Base-by-base conservation (phyloP, 305 asterid genomes). In the Fraxinus angustifolia region DNA sequence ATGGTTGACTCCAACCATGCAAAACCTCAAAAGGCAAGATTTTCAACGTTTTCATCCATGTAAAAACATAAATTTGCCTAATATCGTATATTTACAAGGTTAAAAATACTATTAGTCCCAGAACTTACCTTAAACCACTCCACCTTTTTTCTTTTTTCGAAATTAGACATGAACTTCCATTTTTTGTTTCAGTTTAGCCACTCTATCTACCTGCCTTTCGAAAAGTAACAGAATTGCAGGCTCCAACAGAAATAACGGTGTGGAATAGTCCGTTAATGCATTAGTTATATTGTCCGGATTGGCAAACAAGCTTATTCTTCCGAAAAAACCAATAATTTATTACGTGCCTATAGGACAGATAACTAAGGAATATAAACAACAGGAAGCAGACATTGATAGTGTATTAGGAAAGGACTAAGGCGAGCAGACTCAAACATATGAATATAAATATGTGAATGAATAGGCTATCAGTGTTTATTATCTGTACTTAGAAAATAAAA, bases 71-170 rank as follows among this genome's bases (percentile, higher is more conserved):
- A 19, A 19, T 60, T 60, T 60, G 31, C 70, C 31, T 6, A 60
- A 6, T 21, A 60, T 17, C 30, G n/a, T 11, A 65, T 11, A 11
- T 65, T 65, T 65, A 65, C 73, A 58, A 14, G 70, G 4, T 58
- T 58, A 58, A 58, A 65, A 65, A 65, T 30, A 65, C 8, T 65
- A 26, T 65, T 10, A 65, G 17, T 10, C 73, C 31, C 0, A 65
- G 35, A 65, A 26, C 73, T 26, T 3, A 45, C 12, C 56, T 45
- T 45, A 2, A 12, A 12, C n/a, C 56, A 3, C 56, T 14, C 19
- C 1, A 42, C 16, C 4, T 35, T 34, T 36, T 7, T 94, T 94
- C 73, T 94, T 94, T 88, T 48, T 3, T 14, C 19, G 7, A 48
- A 48, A 14, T 48, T 14, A 48, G 58, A 12, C 17, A 45, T 33